A percentile compares a stretch with the other conserved stretches of the same genome.
phyloP scores from a whole-genome alignment of 805 yeast genomes.

The Saccharomycopsis sp. region DNA sequence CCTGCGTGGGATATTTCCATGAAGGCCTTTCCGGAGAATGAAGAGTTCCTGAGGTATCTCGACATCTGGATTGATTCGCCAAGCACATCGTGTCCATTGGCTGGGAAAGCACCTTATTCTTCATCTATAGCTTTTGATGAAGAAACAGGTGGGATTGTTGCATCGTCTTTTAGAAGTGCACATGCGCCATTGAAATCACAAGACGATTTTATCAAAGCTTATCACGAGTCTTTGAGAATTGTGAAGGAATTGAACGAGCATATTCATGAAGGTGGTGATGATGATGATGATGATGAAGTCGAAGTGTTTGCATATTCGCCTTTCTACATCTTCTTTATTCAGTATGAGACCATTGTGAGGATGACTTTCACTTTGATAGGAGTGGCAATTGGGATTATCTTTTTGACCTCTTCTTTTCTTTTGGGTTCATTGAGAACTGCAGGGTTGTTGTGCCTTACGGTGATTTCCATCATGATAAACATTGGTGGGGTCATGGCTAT shows the following conservation, averaged over 20 bases:
- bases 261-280: neutral
- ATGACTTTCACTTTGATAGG: constrained; percentile 47
- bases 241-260: constrained; percentile 40
- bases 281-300: neutral
- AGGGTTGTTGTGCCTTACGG: constrained; percentile 44
- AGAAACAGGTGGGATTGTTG: constrained; percentile 31
- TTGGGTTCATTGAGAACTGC: constrained; percentile 65
- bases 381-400: constrained; percentile 44
- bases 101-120: constrained; percentile 90
- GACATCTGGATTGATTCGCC: constrained; percentile 75
- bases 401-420: constrained; percentile 43
- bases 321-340: constrained; percentile 87
- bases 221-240: constrained; percentile 60
- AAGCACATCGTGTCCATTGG: constrained; percentile 88
- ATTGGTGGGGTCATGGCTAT: constrained; percentile 75
- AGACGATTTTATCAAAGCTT: constrained; percentile 73
- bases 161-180: constrained; percentile 70
- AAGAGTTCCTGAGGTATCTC: constrained; percentile 63
- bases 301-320: constrained; percentile 85
- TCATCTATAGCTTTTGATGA: constrained; percentile 41
- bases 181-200: constrained; percentile 79
- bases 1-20: constrained; percentile 62
- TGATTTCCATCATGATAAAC: constrained; percentile 55
- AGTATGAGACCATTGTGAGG: constrained; percentile 59
- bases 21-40: constrained; percentile 73